These are phyloP conservation scores for Escovopsis sp. DNA, from an alignment of 2,329 filamentous ascomycete genomes.

Conservation along the genomic window DNA sequence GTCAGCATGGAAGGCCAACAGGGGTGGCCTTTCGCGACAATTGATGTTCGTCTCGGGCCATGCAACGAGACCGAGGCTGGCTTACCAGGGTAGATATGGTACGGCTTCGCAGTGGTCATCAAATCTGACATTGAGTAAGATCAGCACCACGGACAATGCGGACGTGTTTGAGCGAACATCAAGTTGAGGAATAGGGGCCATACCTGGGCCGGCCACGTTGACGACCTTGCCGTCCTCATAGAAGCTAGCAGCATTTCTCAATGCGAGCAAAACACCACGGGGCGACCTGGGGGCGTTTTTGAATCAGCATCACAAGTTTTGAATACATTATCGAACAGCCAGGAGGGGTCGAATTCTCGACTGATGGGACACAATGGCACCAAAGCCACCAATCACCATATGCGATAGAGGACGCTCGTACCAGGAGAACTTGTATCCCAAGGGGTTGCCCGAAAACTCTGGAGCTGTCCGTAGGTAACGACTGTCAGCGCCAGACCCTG, in stretches of 20 bases:
- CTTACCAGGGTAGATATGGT: slow-evolving; percentile 64
- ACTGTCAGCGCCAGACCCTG: too few species aligned
- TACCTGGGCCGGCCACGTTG: slow-evolving; percentile 33
- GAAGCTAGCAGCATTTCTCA: slow-evolving; percentile 70
- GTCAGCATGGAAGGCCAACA: too few species aligned
- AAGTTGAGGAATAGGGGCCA: too few species aligned
- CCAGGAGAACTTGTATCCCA: slow-evolving; percentile 84
- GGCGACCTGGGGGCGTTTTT: slow-evolving; percentile 27
- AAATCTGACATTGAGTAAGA: slow-evolving; percentile 34
- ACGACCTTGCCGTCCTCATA: slow-evolving; percentile 66
- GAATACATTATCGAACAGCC: too few species aligned
- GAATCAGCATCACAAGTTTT: too few species aligned
- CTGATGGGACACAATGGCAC: too few species aligned
- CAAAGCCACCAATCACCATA: too few species aligned
- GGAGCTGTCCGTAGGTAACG: neutral
- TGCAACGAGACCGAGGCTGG: too few species aligned
- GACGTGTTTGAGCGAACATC: too few species aligned
- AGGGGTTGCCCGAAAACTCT: slow-evolving; percentile 60
- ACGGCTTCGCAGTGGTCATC: slow-evolving; percentile 72
- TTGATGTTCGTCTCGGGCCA: slow-evolving; percentile 25
- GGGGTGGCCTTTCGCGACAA: slow-evolving; percentile 20
- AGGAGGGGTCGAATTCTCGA: too few species aligned
- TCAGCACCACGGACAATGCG: too few species aligned
- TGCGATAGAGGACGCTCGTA: too few species aligned
- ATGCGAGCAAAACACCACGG: slow-evolving; percentile 74